Evolutionary conservation across 2,329 filamentous ascomycete species (phyloP), one percentile per base, ranked within the genome.

Genomic region (Fusarium goolgardi): DNA sequence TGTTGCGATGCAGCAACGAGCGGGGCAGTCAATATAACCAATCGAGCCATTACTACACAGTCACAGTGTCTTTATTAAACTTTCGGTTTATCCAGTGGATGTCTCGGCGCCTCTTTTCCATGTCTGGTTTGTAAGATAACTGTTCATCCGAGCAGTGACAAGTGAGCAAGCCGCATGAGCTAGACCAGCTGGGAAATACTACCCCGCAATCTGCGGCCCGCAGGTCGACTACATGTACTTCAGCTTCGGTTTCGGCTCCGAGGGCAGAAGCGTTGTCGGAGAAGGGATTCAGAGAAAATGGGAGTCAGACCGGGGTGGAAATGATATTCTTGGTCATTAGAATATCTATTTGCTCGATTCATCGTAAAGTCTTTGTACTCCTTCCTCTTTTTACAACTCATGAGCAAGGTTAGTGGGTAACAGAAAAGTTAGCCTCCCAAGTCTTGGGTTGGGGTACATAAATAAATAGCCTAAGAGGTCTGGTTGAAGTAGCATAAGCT

Each of bases 181-280:
- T 64, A 65, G 53, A 29, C 59, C 9, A 25, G 37, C 49, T 44
- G 27, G 7, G 58, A 57, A 63, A 51, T 40, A 35, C 60, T 65
- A 64, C 61, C 61, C 61, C 61, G 61, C 61, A 65, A 37, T 45
- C 23, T 51, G 47, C 57, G 59, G 57, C 46, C 40, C 57, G 58
- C 41, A 59, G 35, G 54, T 64, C 32, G 18, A 31, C 15, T 34
- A 16, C 6, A 31, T 29, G 23, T 43, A 25, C 18, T 59, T 47
- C 13, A n/a, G 6, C 8, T 64, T 53, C 53, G 46, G 21, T 35
- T 47, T 23, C 60, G 46, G 20, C 34, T 49, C 61, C 61, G 61
- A 63, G 29, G 15, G 18, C 34, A 31, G 27, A 55, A 47, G 56
- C 56, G 56, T 49, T 45, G 27, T 50, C 50, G 50, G 60, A 50